Base-by-base conservation (phyloP, 306 rosid species). In the Clitoria ternatea region DNA sequence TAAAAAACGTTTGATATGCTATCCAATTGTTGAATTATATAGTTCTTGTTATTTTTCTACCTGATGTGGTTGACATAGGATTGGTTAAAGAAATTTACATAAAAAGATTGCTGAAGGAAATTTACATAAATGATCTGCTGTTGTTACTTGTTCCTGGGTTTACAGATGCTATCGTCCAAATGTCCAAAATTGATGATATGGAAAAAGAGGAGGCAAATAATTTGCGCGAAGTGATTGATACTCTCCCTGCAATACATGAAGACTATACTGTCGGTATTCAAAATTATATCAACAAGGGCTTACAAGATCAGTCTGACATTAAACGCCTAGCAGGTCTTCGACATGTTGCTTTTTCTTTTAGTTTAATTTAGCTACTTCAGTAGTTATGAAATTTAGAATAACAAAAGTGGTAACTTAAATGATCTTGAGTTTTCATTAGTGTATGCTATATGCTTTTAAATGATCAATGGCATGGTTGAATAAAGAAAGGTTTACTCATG, bases 151-250 rank as follows among this genome's bases (percentile, higher is more conserved):
- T 81, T 77, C 17, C 77, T 78, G 69, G 70, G 75, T 78, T 69
- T 78, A 75, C 90, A 94, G 99, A 86, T 81, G 88, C 86, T 70
- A 64, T 85, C 67, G 53, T 81, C 27, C 88, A 76, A 35, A 77
- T 87, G 77, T 83, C 95, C 49, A 91, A 82, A 88, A 84, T 94
- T 75, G 99, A 87, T 66, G 89, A 87, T 72, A 83, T 91, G 92
- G 80, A 76, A 79, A 80, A 87, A 80, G 85, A 84, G 83, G 99
- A 94, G 85, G 87, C 85, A 47, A 49, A 66, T 57, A 78, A 80
- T 68, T 83, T 94, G 23, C 71, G 50, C 12, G 77, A 86, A 79
- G 87, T 76, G 49, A 84, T 87, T 23, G 73, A 85, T 73, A 14
- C 81, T 83, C 95, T 94, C 74, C 88, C 87, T 32, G 39, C 74